A percentile compares a stretch with the other conserved stretches of the same genome.
Evolutionary conservation across 2,329 filamentous ascomycete species (phyloP).

Genomic region (Tolypocladium sp.): DNA sequence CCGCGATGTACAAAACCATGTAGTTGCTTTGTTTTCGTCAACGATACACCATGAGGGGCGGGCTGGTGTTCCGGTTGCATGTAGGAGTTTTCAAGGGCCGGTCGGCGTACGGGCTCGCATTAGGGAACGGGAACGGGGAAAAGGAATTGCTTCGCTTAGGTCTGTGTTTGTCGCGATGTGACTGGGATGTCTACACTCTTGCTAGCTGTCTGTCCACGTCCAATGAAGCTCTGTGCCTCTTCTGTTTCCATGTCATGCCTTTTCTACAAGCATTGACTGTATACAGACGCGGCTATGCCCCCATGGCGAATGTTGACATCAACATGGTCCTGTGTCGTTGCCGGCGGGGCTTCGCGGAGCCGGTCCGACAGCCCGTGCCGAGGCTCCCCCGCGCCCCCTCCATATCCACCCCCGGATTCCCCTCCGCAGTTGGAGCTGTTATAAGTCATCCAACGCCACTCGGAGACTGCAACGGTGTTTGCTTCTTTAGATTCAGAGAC

Average conservation of each 20-base stretch:
- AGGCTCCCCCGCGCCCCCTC: not conserved
- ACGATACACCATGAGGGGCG: not conserved
- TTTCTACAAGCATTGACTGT: too few species aligned
- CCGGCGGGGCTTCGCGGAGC: too few species aligned
- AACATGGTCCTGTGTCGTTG: not conserved
- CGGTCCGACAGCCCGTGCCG: not conserved
- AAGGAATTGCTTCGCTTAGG: not conserved
- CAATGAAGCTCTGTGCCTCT: too few species aligned
- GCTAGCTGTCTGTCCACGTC: too few species aligned
- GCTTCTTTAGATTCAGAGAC: not conserved
- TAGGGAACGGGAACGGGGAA: not conserved
- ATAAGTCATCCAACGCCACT: not conserved
- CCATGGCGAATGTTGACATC: not conserved
- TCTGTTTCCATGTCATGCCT: too few species aligned
- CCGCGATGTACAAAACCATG: not conserved
- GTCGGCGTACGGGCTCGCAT: not conserved
- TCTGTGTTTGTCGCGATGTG: not conserved
- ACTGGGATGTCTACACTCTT: not conserved
- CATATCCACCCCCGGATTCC: not conserved
- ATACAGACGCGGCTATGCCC: not conserved
- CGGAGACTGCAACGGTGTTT: not conserved
- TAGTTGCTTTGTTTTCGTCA: not conserved
- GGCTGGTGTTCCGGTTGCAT: slow-evolving; percentile 1
- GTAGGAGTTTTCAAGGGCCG: not conserved
- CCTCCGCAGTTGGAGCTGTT: not conserved